Evolutionary conservation across 2,329 filamentous ascomycete species (phyloP).

Genomic region (Pseudocercospora macadamiae): DNA sequence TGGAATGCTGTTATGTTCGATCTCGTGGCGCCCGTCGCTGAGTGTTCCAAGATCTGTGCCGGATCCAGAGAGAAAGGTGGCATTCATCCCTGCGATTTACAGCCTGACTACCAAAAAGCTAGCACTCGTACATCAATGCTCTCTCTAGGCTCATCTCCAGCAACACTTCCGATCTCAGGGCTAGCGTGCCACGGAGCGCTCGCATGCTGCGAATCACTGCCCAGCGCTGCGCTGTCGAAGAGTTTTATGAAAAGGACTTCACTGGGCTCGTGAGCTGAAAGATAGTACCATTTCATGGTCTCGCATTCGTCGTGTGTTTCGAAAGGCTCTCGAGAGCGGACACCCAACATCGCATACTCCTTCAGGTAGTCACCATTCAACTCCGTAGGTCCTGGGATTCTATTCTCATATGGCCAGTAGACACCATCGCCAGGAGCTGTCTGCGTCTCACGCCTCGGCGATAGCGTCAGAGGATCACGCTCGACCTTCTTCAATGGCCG

Average conservation of each 20-base stretch:
- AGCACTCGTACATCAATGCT: constrained; percentile 10
- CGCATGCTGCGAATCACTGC: not conserved
- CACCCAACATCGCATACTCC: constrained; percentile 15
- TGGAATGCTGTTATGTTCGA: too few relatives aligned
- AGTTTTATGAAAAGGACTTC: constrained; percentile 18
- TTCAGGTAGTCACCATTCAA: constrained; percentile 13
- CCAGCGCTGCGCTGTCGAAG: constrained; percentile 12
- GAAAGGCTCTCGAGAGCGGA: not conserved
- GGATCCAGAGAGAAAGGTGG: too few relatives aligned
- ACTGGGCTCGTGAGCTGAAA: constrained; percentile 6
- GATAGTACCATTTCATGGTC: constrained; percentile 14
- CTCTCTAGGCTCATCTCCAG: constrained; percentile 10
- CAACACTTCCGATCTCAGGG: constrained; percentile 9
- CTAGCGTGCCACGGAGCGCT: constrained; percentile 10
- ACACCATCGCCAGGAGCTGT: not conserved
- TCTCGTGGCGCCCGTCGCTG: too few relatives aligned
- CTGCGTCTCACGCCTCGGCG: not conserved
- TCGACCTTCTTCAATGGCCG: constrained; percentile 9
- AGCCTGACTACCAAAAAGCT: constrained; percentile 4
- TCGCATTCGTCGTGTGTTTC: not conserved
- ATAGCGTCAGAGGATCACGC: constrained; percentile 9
- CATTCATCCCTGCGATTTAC: too few relatives aligned
- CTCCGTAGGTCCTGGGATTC: constrained; percentile 2
- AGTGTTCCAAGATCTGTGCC: too few relatives aligned
- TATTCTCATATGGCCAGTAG: constrained; percentile 10